A percentile compares a stretch with the other conserved stretches of the same genome.
Evolutionary conservation across 495 filamentous ascomycete species (phyloP).

Genomic region (Hamigera avellanea): DNA sequence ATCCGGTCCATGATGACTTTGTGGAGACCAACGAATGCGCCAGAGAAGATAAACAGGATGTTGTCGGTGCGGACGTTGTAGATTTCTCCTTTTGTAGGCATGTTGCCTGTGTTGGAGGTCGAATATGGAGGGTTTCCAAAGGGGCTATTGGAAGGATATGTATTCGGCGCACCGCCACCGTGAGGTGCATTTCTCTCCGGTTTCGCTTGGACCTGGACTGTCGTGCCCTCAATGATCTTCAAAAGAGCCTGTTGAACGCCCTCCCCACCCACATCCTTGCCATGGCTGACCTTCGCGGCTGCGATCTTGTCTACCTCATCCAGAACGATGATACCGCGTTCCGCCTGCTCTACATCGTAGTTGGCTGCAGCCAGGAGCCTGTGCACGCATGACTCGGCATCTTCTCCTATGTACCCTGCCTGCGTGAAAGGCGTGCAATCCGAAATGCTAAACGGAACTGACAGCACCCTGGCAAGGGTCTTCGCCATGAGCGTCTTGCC

Average conservation of each 20-base stretch:
- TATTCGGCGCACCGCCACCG: conserved; percentile 27
- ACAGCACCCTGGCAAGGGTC: conserved; percentile 64
- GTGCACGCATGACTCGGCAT: conserved; percentile 87
- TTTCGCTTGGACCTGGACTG: conserved; percentile 67
- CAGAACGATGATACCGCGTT: conserved; percentile 86
- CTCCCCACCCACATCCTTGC: conserved; percentile 81
- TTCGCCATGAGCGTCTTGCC: conserved; percentile 95
- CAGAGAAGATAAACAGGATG: conserved; percentile 92
- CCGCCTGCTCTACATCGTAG: conserved; percentile 75
- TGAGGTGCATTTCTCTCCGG: conserved; percentile 51
- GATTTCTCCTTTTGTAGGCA: conserved; percentile 61
- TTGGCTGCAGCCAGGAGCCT: conserved; percentile 80
- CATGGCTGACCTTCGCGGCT: conserved; percentile 52
- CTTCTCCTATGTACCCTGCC: conserved; percentile 94
- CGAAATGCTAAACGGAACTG: conserved; percentile 93
- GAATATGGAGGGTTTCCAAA: conserved; percentile 32
- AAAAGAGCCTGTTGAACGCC: conserved; percentile 93
- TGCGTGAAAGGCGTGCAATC: conserved; percentile 97
- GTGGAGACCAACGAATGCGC: conserved; percentile 87
- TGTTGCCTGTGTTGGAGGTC: conserved; percentile 20
- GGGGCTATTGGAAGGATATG: conserved; percentile 38
- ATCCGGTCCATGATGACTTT: conserved; percentile 80
- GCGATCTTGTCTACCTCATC: conserved; percentile 98
- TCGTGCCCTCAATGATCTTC: conserved; percentile 94
- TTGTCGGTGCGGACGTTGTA: conserved; percentile 90